Conservation (phyloP, 2,329 filamentous ascomycete species). For the Aureobasidium sp. region DNA sequence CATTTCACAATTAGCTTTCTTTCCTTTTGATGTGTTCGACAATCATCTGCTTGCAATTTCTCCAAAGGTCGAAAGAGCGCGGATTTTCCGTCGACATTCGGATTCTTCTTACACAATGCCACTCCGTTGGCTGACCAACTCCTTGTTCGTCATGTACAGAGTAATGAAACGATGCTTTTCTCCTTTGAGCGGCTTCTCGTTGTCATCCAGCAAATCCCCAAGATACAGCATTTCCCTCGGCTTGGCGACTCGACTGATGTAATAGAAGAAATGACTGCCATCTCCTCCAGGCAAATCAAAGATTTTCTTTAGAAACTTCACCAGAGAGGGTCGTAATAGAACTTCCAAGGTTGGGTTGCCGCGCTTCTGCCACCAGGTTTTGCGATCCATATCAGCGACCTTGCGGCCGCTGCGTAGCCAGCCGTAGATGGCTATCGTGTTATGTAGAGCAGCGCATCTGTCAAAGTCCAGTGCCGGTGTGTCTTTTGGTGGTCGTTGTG, state of each 20-base stretch:
- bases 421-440: slow-evolving; percentile 26
- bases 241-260: slow-evolving; percentile 22
- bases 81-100: not conserved
- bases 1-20: not conserved
- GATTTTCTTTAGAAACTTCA: slow-evolving; percentile 23
- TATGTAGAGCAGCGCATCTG: slow-evolving; percentile 26
- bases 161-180: slow-evolving; percentile 25
- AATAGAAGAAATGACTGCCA: slow-evolving; percentile 23
- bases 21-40: not conserved
- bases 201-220: slow-evolving; percentile 23
- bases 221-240: slow-evolving; percentile 22
- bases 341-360: slow-evolving; percentile 20
- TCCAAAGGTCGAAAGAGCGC: not conserved
- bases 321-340: slow-evolving; percentile 21
- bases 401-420: slow-evolving; percentile 26
- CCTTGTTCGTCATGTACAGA: slow-evolving; percentile 22
- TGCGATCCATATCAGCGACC: slow-evolving; percentile 22
- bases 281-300: slow-evolving; percentile 22
- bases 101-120: slow-evolving; percentile 20
- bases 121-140: slow-evolving; percentile 23
- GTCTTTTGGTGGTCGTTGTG: slow-evolving; percentile 17
- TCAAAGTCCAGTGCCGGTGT: slow-evolving; percentile 22
- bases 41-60: not conserved
- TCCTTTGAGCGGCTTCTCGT: slow-evolving; percentile 17
- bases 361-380: slow-evolving; percentile 25